Evolutionary conservation across 129 eudicot genomes (phyloP).

Genomic region (Flaveria ramosissima): DNA sequence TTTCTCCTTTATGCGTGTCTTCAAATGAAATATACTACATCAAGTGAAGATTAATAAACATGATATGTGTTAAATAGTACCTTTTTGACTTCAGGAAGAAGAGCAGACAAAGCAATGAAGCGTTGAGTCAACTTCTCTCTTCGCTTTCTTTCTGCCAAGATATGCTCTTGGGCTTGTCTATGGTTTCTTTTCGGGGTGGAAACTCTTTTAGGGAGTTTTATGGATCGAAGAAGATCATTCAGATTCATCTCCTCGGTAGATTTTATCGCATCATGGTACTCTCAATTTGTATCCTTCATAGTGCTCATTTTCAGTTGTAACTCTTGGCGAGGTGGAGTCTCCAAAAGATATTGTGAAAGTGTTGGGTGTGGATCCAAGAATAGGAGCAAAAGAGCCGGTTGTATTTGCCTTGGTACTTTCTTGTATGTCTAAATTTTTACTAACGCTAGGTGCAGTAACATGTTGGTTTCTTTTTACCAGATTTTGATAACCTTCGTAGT

Average conservation of each 20-base stretch:
- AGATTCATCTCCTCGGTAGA: constrained; percentile 29
- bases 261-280: constrained; percentile 11
- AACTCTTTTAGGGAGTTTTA: constrained; percentile 24
- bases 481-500: constrained; percentile 19
- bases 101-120: constrained; percentile 32
- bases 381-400: constrained; percentile 26
- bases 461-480: constrained; percentile 23
- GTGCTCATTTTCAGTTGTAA: constrained; percentile 11
- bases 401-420: constrained; percentile 10
- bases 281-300: constrained; percentile 6
- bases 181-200: constrained; percentile 27
- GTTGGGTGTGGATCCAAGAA: constrained; percentile 27
- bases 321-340: constrained; percentile 10
- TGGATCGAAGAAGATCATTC: constrained; percentile 29
- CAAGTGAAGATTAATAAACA: neutral
- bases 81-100: constrained; percentile 37
- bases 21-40: no score
- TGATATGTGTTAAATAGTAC: constrained; percentile 8
- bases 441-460: neutral
- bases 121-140: constrained; percentile 41
- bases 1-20: no score
- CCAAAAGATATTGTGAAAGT: constrained; percentile 39
- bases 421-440: neutral
- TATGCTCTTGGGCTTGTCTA: constrained; percentile 40
- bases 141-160: constrained; percentile 41